Conservation (phyloP, 139 green algal species). For the Tetradesmus obliquus region DNA sequence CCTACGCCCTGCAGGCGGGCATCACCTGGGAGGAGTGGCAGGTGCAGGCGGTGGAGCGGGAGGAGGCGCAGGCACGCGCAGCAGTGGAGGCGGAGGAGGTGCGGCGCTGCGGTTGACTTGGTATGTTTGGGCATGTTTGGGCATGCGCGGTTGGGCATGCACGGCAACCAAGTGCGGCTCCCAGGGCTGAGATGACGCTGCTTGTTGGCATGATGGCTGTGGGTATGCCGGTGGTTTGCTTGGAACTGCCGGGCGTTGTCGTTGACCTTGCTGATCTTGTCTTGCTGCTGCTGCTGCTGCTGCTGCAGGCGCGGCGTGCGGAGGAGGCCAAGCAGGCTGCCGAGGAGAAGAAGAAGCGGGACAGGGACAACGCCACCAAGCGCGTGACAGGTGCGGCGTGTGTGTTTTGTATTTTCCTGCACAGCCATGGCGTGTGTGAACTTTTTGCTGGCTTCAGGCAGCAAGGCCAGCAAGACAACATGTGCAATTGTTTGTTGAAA, state of each 20-base stretch:
- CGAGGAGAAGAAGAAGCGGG: conserved; percentile 41
- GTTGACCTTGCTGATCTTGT: background rate
- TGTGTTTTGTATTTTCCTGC: background rate
- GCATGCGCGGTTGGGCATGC: background rate
- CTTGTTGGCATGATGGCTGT: background rate
- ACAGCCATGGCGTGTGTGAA: no score
- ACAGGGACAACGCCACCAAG: conserved; percentile 43
- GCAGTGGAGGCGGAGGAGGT: conserved; percentile 39
- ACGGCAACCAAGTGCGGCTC: background rate
- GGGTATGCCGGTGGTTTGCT: background rate
- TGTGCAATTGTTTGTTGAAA: no score
- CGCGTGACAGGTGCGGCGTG: conserved; percentile 29
- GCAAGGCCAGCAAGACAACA: no score
- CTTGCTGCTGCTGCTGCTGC: background rate
- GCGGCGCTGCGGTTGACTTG: background rate
- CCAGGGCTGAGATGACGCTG: background rate
- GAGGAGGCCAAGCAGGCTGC: conserved; percentile 55
- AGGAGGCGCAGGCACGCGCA: conserved; percentile 10
- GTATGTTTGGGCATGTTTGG: background rate
- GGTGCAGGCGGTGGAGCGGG: conserved; percentile 34
- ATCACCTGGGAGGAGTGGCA: conserved; percentile 72
- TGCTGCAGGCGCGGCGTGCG: conserved; percentile 27
- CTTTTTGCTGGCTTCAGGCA: no score
- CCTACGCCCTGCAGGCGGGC: conserved; percentile 53
- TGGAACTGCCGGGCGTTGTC: no score